Evolutionary conservation across 2,329 filamentous ascomycete genomes (phyloP), one percentile per base, ranked within the genome.

Genomic region (Fusarium nanum): DNA sequence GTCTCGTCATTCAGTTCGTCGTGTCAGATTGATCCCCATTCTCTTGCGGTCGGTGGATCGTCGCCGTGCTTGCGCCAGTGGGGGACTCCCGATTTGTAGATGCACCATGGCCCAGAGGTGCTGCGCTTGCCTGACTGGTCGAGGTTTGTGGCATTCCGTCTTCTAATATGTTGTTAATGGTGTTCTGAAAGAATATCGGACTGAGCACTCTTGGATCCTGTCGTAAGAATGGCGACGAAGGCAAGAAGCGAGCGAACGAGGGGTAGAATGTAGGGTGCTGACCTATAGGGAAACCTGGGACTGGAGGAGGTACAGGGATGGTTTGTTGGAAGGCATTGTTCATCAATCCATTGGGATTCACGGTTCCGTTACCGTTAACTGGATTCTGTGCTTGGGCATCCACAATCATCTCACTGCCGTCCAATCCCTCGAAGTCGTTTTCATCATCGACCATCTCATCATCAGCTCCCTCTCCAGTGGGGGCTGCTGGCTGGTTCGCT

Each of bases 401-500:
- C 6, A 81, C 72, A 6, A 76, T 74, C 80, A 81, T 81, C 27
- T 82, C 81, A 62, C 71, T 79, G 7, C 75, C 77, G 28, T 83
- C 81, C 20, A 82, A 60, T 12, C 77, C 81, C 30, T 83, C 82
- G 42, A 81, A 80, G 22, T 81, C 81, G 41, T 83, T 81, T n/a
- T 83, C 81, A n/a, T 83, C 82, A 16, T 83, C 82, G 3, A 77
- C 76, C 72, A 79, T 81, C 34, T 83, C 82, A 20, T 84, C 82
- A 28, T 84, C 83, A 23, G 79, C 81, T 25, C 74, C 76, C 18
- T 78, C 78, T 25, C 78, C 81, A 16, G 40, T 5, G 20, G 28
- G 46, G 8, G 56, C 40, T 14, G 68, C 13, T 30, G 53, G 56
- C 30, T 60, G 68, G 25, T 34, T 48, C 16, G 22, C 50, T 34